A percentile compares a stretch with the other conserved stretches of the same genome.
Evolutionary conservation across 192 early-diverging fungal species (phyloP).

Genomic region (Coemansia sp.): DNA sequence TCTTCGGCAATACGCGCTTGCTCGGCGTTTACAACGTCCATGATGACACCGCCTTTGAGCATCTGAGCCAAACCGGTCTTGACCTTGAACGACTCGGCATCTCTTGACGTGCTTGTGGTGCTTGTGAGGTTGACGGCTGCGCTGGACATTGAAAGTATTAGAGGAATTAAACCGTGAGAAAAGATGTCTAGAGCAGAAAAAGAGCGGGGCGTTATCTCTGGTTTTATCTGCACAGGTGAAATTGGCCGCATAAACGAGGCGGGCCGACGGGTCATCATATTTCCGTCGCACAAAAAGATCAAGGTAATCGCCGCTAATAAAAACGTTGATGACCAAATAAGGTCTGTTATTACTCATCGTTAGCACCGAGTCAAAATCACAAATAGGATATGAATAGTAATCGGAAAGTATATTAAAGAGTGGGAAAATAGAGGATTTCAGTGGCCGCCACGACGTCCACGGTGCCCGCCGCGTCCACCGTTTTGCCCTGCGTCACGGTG

Average conservation of each 20-base stretch:
- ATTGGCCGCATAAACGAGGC: neutral
- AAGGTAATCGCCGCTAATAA: neutral
- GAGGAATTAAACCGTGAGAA: neutral
- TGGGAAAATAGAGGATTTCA: neutral
- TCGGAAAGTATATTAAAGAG: neutral
- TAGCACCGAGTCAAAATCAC: neutral
- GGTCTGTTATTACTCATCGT: neutral
- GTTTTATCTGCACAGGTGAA: neutral
- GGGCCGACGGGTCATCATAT: neutral
- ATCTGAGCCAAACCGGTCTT: constrained; percentile 97
- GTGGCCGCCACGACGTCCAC: constrained; percentile 21
- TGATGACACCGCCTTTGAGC: constrained; percentile 99
- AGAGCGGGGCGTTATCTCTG: neutral
- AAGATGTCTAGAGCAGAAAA: neutral
- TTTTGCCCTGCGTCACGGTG: neutral
- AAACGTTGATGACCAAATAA: neutral
- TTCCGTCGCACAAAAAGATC: neutral
- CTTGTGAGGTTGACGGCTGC: neutral
- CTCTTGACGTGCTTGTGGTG: constrained; percentile 7
- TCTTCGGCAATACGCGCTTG: constrained; percentile 97
- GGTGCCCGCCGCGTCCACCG: constrained; percentile 12
- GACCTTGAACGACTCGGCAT: constrained; percentile 65
- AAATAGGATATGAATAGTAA: too few relatives aligned
- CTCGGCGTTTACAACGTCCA: constrained; percentile 98
- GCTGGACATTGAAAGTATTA: neutral